Conservation (phyloP, 1,139 yeast species). For the Candida neerlandica region DNA sequence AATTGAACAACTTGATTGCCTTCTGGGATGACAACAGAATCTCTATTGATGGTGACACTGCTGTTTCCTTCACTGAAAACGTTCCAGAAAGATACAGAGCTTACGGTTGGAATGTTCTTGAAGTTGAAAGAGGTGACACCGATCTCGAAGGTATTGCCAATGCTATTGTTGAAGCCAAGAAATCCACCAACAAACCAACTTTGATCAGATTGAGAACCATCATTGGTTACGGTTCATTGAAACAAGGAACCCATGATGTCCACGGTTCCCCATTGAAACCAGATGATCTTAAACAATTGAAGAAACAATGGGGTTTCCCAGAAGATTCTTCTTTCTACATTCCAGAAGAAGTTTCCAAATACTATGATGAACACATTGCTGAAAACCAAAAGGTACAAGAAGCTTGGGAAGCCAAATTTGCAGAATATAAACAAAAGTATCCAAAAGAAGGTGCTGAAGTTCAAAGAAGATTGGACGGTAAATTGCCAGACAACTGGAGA, state of each 20-base stretch:
- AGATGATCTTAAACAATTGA: conserved; percentile 89
- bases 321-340: conserved; percentile 80
- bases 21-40: conserved; percentile 98
- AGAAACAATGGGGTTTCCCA: conserved; percentile 84
- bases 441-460: conserved; percentile 83
- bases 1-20: conserved; percentile 91
- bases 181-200: conserved; percentile 78
- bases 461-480: conserved; percentile 75
- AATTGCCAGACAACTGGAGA: conserved; percentile 87
- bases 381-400: conserved; percentile 63
- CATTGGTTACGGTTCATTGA: conserved; percentile 92
- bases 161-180: conserved; percentile 76
- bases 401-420: conserved; percentile 72
- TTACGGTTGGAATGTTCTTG: conserved; percentile 91
- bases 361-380: conserved; percentile 59
- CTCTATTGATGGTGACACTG: conserved; percentile 94
- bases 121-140: conserved; percentile 79
- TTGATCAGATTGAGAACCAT: conserved; percentile 86
- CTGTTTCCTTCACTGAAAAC: conserved; percentile 92
- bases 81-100: conserved; percentile 84
- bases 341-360: conserved; percentile 80
- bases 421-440: conserved; percentile 65
- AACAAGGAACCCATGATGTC: conserved; percentile 86
- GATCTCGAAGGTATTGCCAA: conserved; percentile 71
- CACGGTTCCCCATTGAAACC: conserved; percentile 98